A percentile compares a stretch with the other conserved stretches of the same genome.
Conservation (phyloP, 1,284 basidiomycete species). For the Pholiota adiposa region DNA sequence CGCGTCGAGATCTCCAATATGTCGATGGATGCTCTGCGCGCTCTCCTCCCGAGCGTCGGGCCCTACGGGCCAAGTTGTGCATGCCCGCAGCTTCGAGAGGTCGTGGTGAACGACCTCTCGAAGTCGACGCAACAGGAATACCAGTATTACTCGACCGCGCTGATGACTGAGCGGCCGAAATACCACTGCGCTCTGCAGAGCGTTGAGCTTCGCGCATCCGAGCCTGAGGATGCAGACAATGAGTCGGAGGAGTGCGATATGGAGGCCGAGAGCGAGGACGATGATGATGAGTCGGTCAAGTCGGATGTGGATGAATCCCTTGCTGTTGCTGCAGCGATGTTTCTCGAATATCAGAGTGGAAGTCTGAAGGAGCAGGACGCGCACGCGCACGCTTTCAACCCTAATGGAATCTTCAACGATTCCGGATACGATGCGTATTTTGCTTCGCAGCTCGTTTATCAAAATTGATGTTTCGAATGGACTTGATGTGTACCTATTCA, state of each 20-base stretch:
- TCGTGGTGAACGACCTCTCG: conserved; percentile 32
- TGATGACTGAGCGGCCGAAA: conserved; percentile 29
- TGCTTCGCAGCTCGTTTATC: conserved; percentile 10
- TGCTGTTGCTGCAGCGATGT: too few relatives aligned
- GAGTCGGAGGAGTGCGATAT: conserved; percentile 29
- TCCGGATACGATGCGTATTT: conserved; percentile 41
- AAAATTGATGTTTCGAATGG: neutral
- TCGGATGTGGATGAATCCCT: conserved; percentile 8
- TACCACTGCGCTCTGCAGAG: conserved; percentile 28
- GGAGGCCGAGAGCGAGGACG: conserved; percentile 25
- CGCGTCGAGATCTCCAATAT: conserved; percentile 38
- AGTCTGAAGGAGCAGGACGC: conserved; percentile 17
- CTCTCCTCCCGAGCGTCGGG: conserved; percentile 32
- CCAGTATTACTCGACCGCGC: conserved; percentile 27
- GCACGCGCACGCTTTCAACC: conserved; percentile 29
- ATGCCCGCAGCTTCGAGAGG: conserved; percentile 35
- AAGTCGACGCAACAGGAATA: conserved; percentile 27
- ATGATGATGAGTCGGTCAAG: conserved; percentile 28
- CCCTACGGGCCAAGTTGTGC: conserved; percentile 21
- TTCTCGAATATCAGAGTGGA: neutral
- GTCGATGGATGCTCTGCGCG: conserved; percentile 32
- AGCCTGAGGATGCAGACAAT: conserved; percentile 23
- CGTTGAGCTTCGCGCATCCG: conserved; percentile 33
- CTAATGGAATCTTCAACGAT: conserved; percentile 43
- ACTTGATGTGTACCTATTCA: too few relatives aligned